Conservation (phyloP, 345 rosid species). For the Hypericum perforatum region DNA sequence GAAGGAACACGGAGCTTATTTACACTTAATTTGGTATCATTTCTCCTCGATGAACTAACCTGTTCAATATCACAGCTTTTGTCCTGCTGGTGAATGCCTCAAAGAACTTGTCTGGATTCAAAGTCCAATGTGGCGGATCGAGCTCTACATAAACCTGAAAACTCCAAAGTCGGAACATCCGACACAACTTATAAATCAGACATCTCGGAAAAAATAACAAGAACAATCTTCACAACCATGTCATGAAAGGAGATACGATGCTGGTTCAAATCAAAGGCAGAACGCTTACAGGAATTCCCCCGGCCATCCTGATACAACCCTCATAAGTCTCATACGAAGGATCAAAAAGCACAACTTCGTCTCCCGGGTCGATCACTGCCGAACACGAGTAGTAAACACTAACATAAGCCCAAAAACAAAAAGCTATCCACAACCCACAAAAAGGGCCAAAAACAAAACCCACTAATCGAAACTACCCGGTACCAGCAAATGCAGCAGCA, state of each 20-base stretch:
- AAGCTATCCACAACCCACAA: not conserved
- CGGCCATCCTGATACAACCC: slow-evolving; percentile 39
- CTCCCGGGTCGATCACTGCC: slow-evolving; percentile 43
- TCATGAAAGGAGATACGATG: not conserved
- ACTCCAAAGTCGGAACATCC: not conserved
- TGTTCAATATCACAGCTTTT: slow-evolving; percentile 46
- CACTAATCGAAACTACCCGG: not conserved
- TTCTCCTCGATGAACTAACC: slow-evolving; percentile 19
- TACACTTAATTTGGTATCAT: too few species aligned
- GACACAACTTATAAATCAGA: not conserved
- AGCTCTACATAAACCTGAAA: slow-evolving; percentile 47
- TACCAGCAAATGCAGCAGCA: slow-evolving; percentile 41
- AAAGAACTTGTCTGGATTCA: slow-evolving; percentile 34
- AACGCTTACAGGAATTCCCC: slow-evolving; percentile 45
- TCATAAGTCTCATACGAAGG: slow-evolving; percentile 49
- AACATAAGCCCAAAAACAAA: not conserved
- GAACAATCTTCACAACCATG: not conserved
- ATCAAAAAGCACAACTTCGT: slow-evolving; percentile 50
- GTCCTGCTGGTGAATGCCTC: slow-evolving; percentile 34
- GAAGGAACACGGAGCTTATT: too few species aligned
- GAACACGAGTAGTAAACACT: not conserved
- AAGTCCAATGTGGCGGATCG: slow-evolving; percentile 45
- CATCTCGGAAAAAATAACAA: not conserved
- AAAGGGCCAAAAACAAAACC: not conserved
- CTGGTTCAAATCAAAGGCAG: too few species aligned